Conservation (phyloP, 2,329 filamentous ascomycete species). For the Sclerotinia sclerotiorum region DNA sequence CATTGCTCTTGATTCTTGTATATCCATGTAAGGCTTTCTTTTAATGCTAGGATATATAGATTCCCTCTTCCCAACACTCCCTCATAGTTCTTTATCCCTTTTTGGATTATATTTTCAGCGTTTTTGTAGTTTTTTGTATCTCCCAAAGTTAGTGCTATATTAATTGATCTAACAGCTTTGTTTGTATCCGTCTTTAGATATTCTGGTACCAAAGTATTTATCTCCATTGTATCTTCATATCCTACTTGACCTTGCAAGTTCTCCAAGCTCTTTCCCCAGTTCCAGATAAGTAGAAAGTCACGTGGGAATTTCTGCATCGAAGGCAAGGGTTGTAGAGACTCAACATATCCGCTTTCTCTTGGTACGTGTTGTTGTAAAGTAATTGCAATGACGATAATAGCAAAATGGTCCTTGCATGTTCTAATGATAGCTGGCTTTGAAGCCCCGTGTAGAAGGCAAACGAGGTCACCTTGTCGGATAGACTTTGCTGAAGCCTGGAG, state of each 20-base stretch:
- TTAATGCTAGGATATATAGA: background rate
- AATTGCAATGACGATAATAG: background rate
- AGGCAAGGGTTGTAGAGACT: background rate
- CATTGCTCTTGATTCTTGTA: fast-evolving
- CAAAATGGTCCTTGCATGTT: background rate
- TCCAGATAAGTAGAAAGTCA: background rate
- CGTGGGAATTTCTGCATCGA: no score
- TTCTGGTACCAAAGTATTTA: background rate
- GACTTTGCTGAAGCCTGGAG: background rate
- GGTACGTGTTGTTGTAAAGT: no score
- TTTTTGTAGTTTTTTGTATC: no score
- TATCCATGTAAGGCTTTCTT: background rate
- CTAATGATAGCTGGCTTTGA: background rate
- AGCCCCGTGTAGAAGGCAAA: background rate
- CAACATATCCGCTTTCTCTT: background rate
- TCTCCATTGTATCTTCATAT: background rate
- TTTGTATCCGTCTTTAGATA: background rate
- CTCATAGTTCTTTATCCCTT: background rate
- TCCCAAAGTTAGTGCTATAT: background rate
- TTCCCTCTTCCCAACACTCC: background rate
- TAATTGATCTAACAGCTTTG: background rate
- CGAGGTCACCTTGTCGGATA: background rate
- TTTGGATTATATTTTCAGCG: background rate
- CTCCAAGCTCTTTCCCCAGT: background rate
- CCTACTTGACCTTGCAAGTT: background rate